These are phyloP conservation scores for Graphiopsis chlorocephala DNA, from an alignment of 2,329 filamentous ascomycete species.

Conservation along the genomic window DNA sequence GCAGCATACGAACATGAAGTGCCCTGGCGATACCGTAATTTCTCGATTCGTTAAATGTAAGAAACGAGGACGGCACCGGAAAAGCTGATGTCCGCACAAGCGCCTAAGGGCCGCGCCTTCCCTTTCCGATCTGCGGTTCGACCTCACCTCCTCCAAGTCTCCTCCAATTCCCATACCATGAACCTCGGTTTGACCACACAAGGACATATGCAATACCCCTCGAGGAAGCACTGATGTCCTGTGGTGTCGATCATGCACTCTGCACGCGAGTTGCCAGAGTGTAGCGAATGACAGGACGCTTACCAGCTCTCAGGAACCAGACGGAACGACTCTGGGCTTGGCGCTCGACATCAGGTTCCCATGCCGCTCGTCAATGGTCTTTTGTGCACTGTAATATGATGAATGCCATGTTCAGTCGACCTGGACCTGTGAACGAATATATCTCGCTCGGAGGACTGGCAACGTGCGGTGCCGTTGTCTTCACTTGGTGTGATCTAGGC, in stretches of 20 bases:
- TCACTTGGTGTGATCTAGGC: neutral
- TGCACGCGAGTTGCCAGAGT: neutral
- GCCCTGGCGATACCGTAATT: no score
- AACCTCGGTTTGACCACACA: neutral
- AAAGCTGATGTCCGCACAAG: neutral
- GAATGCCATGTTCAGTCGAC: no score
- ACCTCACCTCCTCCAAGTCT: neutral
- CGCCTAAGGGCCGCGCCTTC: neutral
- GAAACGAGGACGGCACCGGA: no score
- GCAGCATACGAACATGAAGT: neutral
- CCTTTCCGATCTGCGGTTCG: neutral
- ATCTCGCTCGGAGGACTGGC: neutral
- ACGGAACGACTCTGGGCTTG: neutral
- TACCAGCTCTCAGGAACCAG: neutral
- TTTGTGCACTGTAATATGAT: no score
- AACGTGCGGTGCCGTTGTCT: neutral
- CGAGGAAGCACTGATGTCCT: neutral
- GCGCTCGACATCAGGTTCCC: neutral
- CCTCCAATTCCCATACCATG: neutral
- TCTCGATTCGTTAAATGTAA: no score
- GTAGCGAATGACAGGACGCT: neutral
- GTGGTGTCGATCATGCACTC: neutral
- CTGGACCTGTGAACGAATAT: no score
- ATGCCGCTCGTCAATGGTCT: no score
- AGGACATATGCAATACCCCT: neutral